Conservation (phyloP, 2,329 filamentous ascomycete genomes). For the Diaporthe aspalathi region DNA sequence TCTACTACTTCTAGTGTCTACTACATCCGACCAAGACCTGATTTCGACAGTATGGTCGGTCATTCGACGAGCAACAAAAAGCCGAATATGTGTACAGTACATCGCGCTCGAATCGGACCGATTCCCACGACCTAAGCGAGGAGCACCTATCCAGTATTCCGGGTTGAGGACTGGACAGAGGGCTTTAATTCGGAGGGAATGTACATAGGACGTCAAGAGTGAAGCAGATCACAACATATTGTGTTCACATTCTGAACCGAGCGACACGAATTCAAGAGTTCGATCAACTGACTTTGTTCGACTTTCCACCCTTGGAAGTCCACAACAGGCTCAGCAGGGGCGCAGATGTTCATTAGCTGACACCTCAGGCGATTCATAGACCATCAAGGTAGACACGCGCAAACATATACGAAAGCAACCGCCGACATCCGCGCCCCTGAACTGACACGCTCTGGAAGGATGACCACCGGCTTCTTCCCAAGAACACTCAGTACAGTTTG, state of each 20-base stretch:
- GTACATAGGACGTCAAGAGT: conserved; percentile 27
- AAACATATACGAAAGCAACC: neutral
- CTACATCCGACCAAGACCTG: conserved; percentile 8
- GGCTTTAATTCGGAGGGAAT: conserved; percentile 24
- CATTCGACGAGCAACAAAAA: conserved; percentile 28
- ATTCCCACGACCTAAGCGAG: conserved; percentile 13
- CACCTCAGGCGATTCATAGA: neutral
- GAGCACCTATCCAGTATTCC: neutral
- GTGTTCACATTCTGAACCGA: neutral
- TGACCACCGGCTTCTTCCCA: neutral
- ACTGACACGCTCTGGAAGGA: neutral
- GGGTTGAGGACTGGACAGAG: conserved; percentile 4
- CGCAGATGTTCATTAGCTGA: neutral
- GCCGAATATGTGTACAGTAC: conserved; percentile 32
- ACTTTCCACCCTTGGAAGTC: too few relatives aligned
- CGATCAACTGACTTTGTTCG: neutral
- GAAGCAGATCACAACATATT: conserved; percentile 12
- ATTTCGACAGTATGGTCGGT: conserved; percentile 13
- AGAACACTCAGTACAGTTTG: neutral
- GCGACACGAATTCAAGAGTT: neutral
- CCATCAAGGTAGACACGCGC: neutral
- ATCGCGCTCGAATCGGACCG: conserved; percentile 17
- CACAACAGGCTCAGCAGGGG: too few relatives aligned
- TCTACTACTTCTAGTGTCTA: conserved; percentile 38
- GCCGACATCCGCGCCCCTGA: conserved; percentile 5